These are phyloP conservation scores for Colletotrichum echinochloae DNA, from an alignment of 2,329 filamentous ascomycete species.

Conservation along the genomic window DNA sequence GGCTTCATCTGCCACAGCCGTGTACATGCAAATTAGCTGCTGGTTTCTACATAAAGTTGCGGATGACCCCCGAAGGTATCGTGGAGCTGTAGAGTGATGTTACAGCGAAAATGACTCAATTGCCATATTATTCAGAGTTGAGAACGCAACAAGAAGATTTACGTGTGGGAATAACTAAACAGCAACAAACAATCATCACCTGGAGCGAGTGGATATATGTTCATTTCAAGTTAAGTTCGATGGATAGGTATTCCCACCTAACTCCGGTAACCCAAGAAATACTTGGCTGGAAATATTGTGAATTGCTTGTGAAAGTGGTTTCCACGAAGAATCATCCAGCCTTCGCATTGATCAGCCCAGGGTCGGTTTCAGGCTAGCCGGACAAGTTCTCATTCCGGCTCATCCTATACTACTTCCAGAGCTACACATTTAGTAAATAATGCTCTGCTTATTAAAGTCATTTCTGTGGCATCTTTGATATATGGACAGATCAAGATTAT, in stretches of 20 bases:
- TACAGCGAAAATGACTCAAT: accelerated
- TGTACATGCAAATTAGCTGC: not conserved
- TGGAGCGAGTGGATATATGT: not conserved
- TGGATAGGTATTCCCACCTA: not conserved
- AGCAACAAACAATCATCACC: not conserved
- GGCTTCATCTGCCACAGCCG: not conserved
- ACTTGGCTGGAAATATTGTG: not conserved
- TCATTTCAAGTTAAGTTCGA: not conserved
- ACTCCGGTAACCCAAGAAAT: not conserved
- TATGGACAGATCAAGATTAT: not conserved
- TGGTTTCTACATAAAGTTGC: not conserved
- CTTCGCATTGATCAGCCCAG: not conserved
- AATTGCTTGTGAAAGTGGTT: not conserved
- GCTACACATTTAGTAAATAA: too few relatives aligned
- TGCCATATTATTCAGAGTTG: not conserved
- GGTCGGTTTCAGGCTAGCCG: not conserved
- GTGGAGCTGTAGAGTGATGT: too few relatives aligned
- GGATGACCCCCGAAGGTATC: not conserved
- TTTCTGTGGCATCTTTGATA: not conserved
- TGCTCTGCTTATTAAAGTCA: not conserved
- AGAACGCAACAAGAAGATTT: not conserved
- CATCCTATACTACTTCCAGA: too few relatives aligned
- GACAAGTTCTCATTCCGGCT: too few relatives aligned
- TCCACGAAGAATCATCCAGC: too few relatives aligned
- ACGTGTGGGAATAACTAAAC: not conserved